Evolutionary conservation across 106 monocot species (phyloP), one percentile per base, ranked within the genome.

Genomic region (Platanthera guangdongensis): DNA sequence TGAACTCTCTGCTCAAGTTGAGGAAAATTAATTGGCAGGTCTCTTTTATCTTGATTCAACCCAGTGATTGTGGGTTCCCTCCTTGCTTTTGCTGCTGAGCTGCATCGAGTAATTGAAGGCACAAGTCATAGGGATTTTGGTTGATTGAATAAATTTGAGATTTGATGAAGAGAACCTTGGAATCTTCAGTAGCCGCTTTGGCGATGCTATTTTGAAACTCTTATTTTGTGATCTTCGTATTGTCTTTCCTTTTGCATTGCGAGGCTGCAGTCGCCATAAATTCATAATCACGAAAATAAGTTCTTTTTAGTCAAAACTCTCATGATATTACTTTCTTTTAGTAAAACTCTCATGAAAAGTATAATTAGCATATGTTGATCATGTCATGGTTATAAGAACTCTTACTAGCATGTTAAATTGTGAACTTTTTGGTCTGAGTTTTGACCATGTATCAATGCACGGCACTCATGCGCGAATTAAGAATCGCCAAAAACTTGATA

Each of bases 91-190:
- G 46, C 15, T 55, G 71, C 52, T 47, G 10, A 30, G 25, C 78
- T 79, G 57, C 21, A 72, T 70, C 25, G 65, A 65, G 65, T 30
- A 65, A 65, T 25, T 12, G 4, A 4, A 65, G 28, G 32, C n/a
- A 19, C 21, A 19, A 21, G 19, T 60, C 59, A n/a, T 19, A 19
- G 7, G 5, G 19, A 25, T 25, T 60, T 60, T 19, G 21, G 7
- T 60, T 9, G n/a, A 18, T 60, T 60, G 59, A 18, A 60, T 19
- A 19, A 21, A 60, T 60, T 65, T 30, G 25, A 65, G 9, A 65
- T 65, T 28, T 22, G 73, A 73, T 28, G 39, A 32, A 39, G 52
- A 73, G 73, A 73, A 73, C 73, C 52, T 73, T 73, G 50, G 19
- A 8, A 47, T 18, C 65, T 52, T 76, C 25, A 68, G 16, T 47